These are phyloP conservation scores for Coniochaeta prunicola DNA, from an alignment of 2,329 filamentous ascomycete species.

Conservation along the genomic window DNA sequence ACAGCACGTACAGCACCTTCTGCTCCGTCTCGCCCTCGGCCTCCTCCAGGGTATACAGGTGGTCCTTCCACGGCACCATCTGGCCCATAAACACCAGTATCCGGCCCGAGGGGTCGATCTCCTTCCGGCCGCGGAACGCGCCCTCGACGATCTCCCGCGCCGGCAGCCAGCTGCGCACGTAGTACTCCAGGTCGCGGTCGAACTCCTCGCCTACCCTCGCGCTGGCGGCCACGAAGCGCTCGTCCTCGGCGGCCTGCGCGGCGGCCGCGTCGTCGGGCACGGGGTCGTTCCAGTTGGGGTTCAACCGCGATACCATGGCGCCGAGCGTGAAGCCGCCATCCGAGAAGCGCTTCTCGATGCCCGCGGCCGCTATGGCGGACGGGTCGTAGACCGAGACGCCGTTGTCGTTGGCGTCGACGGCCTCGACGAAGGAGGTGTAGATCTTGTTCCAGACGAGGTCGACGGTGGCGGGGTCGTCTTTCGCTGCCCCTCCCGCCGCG, in stretches of 20 bases:
- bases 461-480: conserved; percentile 61
- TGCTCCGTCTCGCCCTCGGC: conserved; percentile 35
- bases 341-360: conserved; percentile 75
- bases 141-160: conserved; percentile 71
- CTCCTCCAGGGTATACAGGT: conserved; percentile 81
- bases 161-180: conserved; percentile 73
- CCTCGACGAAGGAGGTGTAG: conserved; percentile 90
- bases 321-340: conserved; percentile 78
- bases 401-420: conserved; percentile 96
- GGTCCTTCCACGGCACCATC: conserved; percentile 91
- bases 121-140: conserved; percentile 62
- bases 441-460: conserved; percentile 77
- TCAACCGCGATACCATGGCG: conserved; percentile 73
- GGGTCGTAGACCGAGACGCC: conserved; percentile 80
- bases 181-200: conserved; percentile 70
- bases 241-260: conserved; percentile 71
- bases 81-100: conserved; percentile 73
- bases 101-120: conserved; percentile 66
- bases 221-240: conserved; percentile 70
- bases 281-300: conserved; percentile 72
- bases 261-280: conserved; percentile 41
- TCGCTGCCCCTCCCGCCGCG: conserved; percentile 30
- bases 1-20: conserved; percentile 79
- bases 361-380: conserved; percentile 58
- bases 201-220: conserved; percentile 86